Evolutionary conservation across 805 yeast species (phyloP).

Genomic region (Lachancea waltii): DNA sequence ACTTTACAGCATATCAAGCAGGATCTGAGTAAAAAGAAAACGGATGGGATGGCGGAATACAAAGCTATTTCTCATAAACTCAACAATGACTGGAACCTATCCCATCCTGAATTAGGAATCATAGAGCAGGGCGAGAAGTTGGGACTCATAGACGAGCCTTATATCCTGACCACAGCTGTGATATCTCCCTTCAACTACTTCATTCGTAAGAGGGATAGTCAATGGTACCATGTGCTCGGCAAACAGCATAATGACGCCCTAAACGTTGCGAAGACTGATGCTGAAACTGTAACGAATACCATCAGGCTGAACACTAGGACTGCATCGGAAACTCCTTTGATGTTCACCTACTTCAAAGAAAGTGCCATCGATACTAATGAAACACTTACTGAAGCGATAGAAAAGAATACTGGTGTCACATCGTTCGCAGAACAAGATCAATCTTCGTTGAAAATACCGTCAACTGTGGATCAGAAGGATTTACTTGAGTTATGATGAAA

Average conservation of each 20-base stretch:
- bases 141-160: conserved; percentile 25
- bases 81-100: conserved; percentile 25
- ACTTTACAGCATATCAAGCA: conserved; percentile 14
- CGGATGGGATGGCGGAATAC: conserved; percentile 22
- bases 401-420: conserved; percentile 17
- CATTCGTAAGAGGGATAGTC: conserved; percentile 16
- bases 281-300: conserved; percentile 19
- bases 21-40: conserved; percentile 13
- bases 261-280: conserved; percentile 11
- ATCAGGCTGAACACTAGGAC: conserved; percentile 21
- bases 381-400: conserved; percentile 12
- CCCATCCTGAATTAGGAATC: conserved; percentile 24
- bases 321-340: conserved; percentile 28
- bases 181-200: conserved; percentile 29
- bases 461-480: neutral
- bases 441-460: neutral
- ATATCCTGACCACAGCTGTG: conserved; percentile 21
- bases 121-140: conserved; percentile 22
- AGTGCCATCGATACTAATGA: conserved; percentile 17
- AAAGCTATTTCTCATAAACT: conserved; percentile 23
- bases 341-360: conserved; percentile 25
- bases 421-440: conserved; percentile 4
- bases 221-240: conserved; percentile 20
- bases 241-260: conserved; percentile 15
- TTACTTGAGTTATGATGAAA: conserved; percentile 2